Base-by-base conservation (phyloP, 257 asterid species). In the Solanum chaucha region DNA sequence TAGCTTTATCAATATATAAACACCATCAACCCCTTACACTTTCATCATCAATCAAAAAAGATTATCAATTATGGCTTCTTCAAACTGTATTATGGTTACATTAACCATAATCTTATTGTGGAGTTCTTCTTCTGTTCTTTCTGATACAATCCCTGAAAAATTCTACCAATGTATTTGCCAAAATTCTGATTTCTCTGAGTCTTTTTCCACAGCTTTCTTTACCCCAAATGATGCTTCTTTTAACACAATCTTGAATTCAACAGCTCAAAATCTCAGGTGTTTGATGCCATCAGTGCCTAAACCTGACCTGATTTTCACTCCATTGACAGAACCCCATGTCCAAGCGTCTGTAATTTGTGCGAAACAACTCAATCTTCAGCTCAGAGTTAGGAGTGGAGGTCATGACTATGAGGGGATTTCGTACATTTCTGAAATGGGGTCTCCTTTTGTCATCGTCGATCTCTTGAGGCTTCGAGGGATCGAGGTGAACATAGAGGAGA, bases 321-420 rank as follows among this genome's bases (percentile, higher is more conserved):
- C 86, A 34, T 3, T 11, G 7, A 35, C 46, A 35, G 86, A 83
- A 55, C 2, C 86, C 10, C 35, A 83, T 35, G 86, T 59, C 1
- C 86, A 83, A 83, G 30, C 74, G 10, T 48, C 72, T 6, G 72
- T 83, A 28, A 30, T 55, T 32, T 83, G 86, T 11, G 86, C 86
- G 5, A 55, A 30, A 55, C 32, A 59, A 1, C 86, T 55, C 17
- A 13, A 12, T 55, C 34, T 83, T 34, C 58, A 58, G 34, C 36
- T 83, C 7, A 61, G 86, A 13, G 32, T 59, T 83, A 61, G 86
- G n/a, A 58, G 86, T 32, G 86, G 86, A 14, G 86, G 86, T 1
- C 86, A 83, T 83, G 86, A 83, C 14, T 83, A 83, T 65, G 86
- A 83, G 9, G 86, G 86, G 2, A 46, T 83, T 8, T 59, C 75